A percentile compares a stretch with the other conserved stretches of the same genome.
Evolutionary conservation across 1,284 basidiomycete species (phyloP).

Genomic region (Mixia osmundae): DNA sequence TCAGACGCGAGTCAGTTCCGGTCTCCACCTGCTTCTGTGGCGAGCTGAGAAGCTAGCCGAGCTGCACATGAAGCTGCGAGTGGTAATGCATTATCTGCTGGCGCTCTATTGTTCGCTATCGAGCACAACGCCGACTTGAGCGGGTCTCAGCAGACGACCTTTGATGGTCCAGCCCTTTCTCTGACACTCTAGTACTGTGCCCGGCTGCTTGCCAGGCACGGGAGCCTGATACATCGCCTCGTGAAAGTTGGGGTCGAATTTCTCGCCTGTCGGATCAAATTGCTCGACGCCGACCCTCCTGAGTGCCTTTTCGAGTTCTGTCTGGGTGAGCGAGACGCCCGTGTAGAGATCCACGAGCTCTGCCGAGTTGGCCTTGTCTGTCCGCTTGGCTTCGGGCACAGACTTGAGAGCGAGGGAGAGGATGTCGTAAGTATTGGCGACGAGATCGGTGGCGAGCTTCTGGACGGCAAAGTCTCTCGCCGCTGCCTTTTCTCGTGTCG

Average conservation of each 20-base stretch:
- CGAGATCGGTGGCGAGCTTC: conserved; percentile 66
- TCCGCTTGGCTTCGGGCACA: conserved; percentile 35
- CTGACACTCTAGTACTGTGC: conserved; percentile 72
- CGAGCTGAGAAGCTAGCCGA: too few species aligned
- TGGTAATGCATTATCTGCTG: too few species aligned
- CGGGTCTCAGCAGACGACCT: conserved; percentile 70
- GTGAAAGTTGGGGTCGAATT: conserved; percentile 82
- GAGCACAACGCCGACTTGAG: conserved; percentile 80
- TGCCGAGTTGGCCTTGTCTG: conserved; percentile 28
- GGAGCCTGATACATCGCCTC: conserved; percentile 90
- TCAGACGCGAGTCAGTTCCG: too few species aligned
- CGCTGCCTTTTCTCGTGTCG: conserved; percentile 71
- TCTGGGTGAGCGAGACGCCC: conserved; percentile 81
- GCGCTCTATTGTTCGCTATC: conserved; percentile 8
- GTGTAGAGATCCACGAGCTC: conserved; percentile 44
- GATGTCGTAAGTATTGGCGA: conserved; percentile 80
- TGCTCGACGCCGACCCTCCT: conserved; percentile 74
- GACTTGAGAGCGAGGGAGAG: conserved; percentile 62
- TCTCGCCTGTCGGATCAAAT: conserved; percentile 75
- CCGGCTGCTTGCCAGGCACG: conserved; percentile 60
- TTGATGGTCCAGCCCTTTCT: conserved; percentile 54
- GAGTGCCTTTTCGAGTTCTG: conserved; percentile 66
- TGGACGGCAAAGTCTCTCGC: conserved; percentile 82
- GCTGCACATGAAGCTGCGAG: too few species aligned
- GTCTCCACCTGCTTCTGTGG: too few species aligned